These are phyloP conservation scores for Tephrocybe sp. DNA, from an alignment of 768 basidiomycete species.

Conservation along the genomic window DNA sequence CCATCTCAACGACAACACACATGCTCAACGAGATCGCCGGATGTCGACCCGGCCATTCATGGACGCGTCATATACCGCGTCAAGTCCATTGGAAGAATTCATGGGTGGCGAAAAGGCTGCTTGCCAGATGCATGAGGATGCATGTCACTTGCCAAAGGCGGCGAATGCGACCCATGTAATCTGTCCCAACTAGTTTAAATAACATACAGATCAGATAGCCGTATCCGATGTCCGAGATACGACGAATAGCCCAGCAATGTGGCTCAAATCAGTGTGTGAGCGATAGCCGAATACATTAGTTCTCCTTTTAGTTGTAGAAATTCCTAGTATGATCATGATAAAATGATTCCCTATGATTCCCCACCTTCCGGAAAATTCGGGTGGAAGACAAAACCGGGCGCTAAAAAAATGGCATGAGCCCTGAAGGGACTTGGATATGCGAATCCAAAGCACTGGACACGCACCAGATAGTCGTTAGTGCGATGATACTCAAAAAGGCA, in stretches of 20 bases:
- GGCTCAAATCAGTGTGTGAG: slow-evolving; percentile 3
- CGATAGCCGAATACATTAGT: slow-evolving; percentile 10
- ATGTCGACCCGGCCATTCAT: not conserved
- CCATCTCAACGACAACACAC: not conserved
- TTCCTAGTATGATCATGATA: no score
- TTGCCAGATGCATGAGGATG: slow-evolving; percentile 1
- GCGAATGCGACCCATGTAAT: not conserved
- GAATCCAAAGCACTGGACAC: slow-evolving; percentile 7
- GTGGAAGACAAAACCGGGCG: not conserved
- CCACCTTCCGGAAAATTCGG: slow-evolving; percentile 13
- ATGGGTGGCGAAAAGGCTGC: not conserved
- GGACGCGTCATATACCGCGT: not conserved
- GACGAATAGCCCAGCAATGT: slow-evolving; percentile 2
- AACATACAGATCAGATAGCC: slow-evolving; percentile 1
- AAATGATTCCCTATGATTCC: not conserved
- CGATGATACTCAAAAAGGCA: slow-evolving; percentile 14
- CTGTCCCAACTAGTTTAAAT: not conserved
- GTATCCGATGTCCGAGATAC: not conserved
- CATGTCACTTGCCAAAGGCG: not conserved
- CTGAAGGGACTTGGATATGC: not conserved
- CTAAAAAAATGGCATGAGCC: slow-evolving; percentile 10
- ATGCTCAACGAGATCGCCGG: not conserved
- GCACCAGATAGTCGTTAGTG: slow-evolving; percentile 16
- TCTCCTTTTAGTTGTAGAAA: no score
- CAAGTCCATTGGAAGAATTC: not conserved